Conservation (phyloP, 192 early-diverging fungal species). For the Rhizophlyctis rosea region DNA sequence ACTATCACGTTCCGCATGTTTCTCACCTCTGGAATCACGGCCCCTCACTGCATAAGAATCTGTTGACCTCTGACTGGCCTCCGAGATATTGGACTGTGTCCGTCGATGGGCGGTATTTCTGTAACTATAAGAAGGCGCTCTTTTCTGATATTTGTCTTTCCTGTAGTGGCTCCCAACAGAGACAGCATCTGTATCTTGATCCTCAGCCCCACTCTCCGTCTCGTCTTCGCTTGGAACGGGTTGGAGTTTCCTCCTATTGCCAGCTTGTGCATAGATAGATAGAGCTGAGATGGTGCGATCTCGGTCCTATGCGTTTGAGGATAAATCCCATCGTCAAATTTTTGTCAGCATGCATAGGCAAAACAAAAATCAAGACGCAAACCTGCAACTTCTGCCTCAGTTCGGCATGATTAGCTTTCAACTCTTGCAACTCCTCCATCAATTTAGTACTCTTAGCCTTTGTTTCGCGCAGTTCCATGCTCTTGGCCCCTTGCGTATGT, state of each 20-base stretch:
- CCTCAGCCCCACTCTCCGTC: not conserved
- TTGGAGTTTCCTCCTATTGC: not conserved
- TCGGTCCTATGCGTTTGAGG: slow-evolving; percentile 8
- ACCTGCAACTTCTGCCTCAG: slow-evolving; percentile 8
- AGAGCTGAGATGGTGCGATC: slow-evolving; percentile 8
- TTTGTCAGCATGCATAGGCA: not conserved
- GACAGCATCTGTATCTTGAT: too few species aligned
- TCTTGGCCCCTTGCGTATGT: slow-evolving; percentile 10
- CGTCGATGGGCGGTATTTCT: too few species aligned
- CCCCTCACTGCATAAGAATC: too few species aligned
- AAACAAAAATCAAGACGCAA: not conserved
- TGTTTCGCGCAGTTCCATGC: slow-evolving; percentile 10
- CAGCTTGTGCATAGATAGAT: slow-evolving; percentile 6
- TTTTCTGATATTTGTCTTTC: too few species aligned
- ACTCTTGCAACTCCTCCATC: slow-evolving; percentile 1
- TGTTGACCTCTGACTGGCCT: too few species aligned
- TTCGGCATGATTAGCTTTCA: not conserved
- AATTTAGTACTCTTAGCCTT: not conserved
- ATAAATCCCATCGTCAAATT: not conserved
- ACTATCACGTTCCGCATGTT: too few species aligned
- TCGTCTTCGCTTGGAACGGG: not conserved
- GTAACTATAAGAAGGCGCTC: too few species aligned
- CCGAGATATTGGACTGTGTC: too few species aligned
- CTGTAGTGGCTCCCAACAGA: too few species aligned
- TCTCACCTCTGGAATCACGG: too few species aligned